A percentile compares a stretch with the other conserved stretches of the same genome.
These are phyloP conservation scores for Coemansia sp. DNA, from an alignment of 192 early-diverging fungal genomes.

Conservation along the genomic window DNA sequence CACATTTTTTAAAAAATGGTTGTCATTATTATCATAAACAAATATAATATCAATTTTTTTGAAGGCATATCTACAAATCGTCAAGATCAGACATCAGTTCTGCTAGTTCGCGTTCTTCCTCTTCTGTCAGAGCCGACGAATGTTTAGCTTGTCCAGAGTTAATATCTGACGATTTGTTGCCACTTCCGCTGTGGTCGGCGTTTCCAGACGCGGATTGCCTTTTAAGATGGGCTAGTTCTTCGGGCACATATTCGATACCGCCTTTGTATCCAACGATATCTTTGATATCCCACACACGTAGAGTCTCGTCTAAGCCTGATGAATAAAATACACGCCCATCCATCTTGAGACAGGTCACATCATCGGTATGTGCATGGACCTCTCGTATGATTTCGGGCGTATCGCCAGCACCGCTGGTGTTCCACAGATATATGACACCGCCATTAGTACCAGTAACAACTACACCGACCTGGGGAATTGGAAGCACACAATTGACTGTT, in stretches of 20 bases:
- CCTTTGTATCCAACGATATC: slow-evolving; percentile 42
- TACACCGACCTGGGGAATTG: slow-evolving; percentile 60
- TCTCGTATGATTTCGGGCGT: slow-evolving; percentile 55
- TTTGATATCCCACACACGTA: slow-evolving; percentile 78
- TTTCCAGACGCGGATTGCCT: not conserved
- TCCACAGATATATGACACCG: slow-evolving; percentile 85
- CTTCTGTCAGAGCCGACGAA: slow-evolving; percentile 68
- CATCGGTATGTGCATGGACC: slow-evolving; percentile 88
- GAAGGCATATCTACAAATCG: slow-evolving; percentile 24
- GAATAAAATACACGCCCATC: slow-evolving; percentile 69
- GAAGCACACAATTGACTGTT: slow-evolving; percentile 69
- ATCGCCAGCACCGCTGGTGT: slow-evolving; percentile 46
- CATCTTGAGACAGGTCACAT: slow-evolving; percentile 67
- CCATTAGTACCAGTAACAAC: slow-evolving; percentile 82
- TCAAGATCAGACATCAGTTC: slow-evolving; percentile 79
- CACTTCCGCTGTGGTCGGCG: slow-evolving; percentile 13
- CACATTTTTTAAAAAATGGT: too few species aligned
- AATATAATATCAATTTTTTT: not conserved
- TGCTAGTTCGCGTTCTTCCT: slow-evolving; percentile 85
- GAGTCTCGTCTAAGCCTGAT: slow-evolving; percentile 79
- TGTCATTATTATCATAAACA: too few species aligned
- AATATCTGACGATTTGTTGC: slow-evolving; percentile 1
- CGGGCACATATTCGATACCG: slow-evolving; percentile 30
- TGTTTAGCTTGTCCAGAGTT: slow-evolving; percentile 7
- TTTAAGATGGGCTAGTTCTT: slow-evolving; percentile 21